Conservation (phyloP, 441 rosid species). For the Jatropha podagrica region DNA sequence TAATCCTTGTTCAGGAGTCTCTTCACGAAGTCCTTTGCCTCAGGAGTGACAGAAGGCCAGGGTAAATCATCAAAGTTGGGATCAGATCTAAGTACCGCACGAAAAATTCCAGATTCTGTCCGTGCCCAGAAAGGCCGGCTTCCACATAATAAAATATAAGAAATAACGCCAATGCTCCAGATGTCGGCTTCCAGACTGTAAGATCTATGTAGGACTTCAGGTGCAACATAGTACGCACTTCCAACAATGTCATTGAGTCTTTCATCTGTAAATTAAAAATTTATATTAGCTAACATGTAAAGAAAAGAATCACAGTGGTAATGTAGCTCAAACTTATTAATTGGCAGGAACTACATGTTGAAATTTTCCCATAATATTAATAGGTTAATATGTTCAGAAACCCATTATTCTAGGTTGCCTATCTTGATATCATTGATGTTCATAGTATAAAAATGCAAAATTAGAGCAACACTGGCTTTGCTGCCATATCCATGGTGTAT, state of each 20-base stretch:
- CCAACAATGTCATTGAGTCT: slow-evolving; percentile 94
- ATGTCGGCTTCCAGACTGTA: slow-evolving; percentile 88
- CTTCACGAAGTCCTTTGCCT: slow-evolving; percentile 91
- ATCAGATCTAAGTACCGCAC: slow-evolving; percentile 86
- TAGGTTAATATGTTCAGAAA: neutral
- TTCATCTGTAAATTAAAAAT: slow-evolving; percentile 53
- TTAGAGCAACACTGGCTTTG: neutral
- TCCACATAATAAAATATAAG: slow-evolving; percentile 90
- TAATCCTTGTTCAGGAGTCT: slow-evolving; percentile 91
- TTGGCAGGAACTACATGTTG: neutral
- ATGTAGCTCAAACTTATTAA: neutral
- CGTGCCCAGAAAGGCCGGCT: slow-evolving; percentile 98
- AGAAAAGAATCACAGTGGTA: neutral
- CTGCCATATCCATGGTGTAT: neutral
- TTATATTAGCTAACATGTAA: neutral
- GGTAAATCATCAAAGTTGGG: slow-evolving; percentile 85
- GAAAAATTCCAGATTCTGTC: slow-evolving; percentile 94
- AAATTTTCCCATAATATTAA: neutral
- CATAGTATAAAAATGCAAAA: slow-evolving; percentile 4
- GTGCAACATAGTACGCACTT: slow-evolving; percentile 95
- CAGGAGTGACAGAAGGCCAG: slow-evolving; percentile 84
- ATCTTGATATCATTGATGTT: neutral
- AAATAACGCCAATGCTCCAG: slow-evolving; percentile 94
- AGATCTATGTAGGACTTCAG: slow-evolving; percentile 95
- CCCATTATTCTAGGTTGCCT: neutral